These are phyloP conservation scores for Epicoccum sorghinum DNA, from an alignment of 2,329 filamentous ascomycete genomes.

Conservation along the genomic window DNA sequence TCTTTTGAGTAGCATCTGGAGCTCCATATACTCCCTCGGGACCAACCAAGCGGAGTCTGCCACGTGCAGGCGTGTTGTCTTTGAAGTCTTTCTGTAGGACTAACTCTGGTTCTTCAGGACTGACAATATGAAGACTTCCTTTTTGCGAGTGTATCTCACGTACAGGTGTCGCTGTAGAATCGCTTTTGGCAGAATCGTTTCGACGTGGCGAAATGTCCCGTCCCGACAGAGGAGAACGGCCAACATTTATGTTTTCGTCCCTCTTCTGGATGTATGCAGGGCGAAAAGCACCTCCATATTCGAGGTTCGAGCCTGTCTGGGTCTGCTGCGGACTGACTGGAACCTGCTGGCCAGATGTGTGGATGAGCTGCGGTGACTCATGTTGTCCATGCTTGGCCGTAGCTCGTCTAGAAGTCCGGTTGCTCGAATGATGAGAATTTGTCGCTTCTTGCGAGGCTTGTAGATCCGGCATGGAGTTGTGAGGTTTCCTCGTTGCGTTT, in stretches of 20 bases:
- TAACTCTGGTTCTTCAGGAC: not conserved
- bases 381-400: no score
- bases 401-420: no score
- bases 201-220: not conserved
- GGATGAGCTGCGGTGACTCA: no score
- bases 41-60: not conserved
- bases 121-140: not conserved
- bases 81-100: not conserved
- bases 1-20: not conserved
- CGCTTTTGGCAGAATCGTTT: not conserved
- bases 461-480: slow-evolving; percentile 23
- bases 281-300: slow-evolving; percentile 1
- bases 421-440: not conserved
- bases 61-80: no score
- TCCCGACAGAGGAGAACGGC: not conserved
- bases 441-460: not conserved
- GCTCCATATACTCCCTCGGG: not conserved
- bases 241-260: not conserved
- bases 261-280: not conserved
- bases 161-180: not conserved
- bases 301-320: slow-evolving; percentile 12
- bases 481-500: not conserved
- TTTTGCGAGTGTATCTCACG: slow-evolving; percentile 3
- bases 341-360: not conserved
- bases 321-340: slow-evolving; percentile 1